Conservation (phyloP, 2,329 filamentous ascomycete genomes). For the Periconia sp. region DNA sequence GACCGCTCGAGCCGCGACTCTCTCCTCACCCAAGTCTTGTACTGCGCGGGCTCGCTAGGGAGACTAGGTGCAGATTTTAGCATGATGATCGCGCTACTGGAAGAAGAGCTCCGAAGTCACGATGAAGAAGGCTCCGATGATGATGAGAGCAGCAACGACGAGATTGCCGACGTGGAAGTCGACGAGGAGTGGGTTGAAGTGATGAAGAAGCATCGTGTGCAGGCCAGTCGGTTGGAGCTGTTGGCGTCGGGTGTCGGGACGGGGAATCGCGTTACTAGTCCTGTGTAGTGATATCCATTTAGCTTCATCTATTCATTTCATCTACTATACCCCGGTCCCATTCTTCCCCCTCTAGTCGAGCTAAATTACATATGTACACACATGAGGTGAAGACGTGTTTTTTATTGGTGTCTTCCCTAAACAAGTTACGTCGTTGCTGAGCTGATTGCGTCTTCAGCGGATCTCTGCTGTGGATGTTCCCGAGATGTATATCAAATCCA, state of each 20-base stretch:
- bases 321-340: too few species aligned
- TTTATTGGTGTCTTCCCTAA: too few species aligned
- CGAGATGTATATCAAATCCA: too few species aligned
- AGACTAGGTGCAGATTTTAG: conserved; percentile 91
- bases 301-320: too few species aligned
- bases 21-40: conserved; percentile 86
- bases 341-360: too few species aligned
- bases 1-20: conserved; percentile 83
- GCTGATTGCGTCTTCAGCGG: too few species aligned
- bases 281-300: too few species aligned
- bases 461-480: too few species aligned
- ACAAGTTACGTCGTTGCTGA: too few species aligned
- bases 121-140: conserved; percentile 40
- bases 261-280: conserved; percentile 7
- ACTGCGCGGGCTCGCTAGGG: conserved; percentile 88
- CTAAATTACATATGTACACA: too few species aligned
- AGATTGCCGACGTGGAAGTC: conserved; percentile 42
- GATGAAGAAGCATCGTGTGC: conserved; percentile 81
- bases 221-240: conserved; percentile 75
- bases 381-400: too few species aligned
- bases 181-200: conserved; percentile 80
- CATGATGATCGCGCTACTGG: conserved; percentile 72
- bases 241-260: conserved; percentile 47
- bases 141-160: conserved; percentile 34
- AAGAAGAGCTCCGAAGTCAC: conserved; percentile 47